phyloP scores from a whole-genome alignment of 2,329 filamentous ascomycete genomes.

The Trichoderma oligosporum region DNA sequence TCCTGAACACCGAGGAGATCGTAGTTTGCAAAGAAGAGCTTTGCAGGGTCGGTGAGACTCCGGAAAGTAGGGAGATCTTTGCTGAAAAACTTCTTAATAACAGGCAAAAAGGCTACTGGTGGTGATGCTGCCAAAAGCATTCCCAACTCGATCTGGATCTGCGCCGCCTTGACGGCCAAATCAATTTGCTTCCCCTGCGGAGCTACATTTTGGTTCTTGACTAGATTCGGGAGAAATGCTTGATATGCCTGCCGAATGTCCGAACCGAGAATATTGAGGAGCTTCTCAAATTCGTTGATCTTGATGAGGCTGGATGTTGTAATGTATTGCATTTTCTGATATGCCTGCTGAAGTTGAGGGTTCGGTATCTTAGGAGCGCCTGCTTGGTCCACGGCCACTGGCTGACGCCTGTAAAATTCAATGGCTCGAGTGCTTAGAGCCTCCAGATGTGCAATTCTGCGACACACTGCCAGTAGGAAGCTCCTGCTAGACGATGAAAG shows the following conservation, averaged over 20 bases:
- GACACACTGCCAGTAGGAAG: slow-evolving; percentile 66
- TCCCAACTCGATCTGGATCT: slow-evolving; percentile 48
- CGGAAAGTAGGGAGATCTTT: slow-evolving; percentile 56
- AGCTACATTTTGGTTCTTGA: slow-evolving; percentile 45
- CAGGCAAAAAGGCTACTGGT: slow-evolving; percentile 46
- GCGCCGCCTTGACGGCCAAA: slow-evolving; percentile 42
- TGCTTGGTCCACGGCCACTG: slow-evolving; percentile 39
- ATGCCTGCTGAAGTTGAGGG: slow-evolving; percentile 54
- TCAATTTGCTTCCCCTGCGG: slow-evolving; percentile 43
- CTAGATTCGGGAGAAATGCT: slow-evolving; percentile 42
- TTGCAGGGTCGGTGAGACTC: slow-evolving; percentile 58
- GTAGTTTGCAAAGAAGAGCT: slow-evolving; percentile 70
- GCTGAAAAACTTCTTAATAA: slow-evolving; percentile 64
- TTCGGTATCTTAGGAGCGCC: slow-evolving; percentile 41
- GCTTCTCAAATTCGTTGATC: slow-evolving; percentile 58
- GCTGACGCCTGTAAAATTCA: slow-evolving; percentile 47
- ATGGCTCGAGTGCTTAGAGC: slow-evolving; percentile 46
- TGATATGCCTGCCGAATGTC: slow-evolving; percentile 53
- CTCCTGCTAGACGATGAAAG: slow-evolving; percentile 71
- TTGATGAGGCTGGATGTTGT: slow-evolving; percentile 52
- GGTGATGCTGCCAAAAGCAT: slow-evolving; percentile 50
- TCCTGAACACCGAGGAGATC: slow-evolving; percentile 63
- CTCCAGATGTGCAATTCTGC: slow-evolving; percentile 58
- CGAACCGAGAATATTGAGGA: slow-evolving; percentile 48
- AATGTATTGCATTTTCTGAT: slow-evolving; percentile 51